Base-by-base conservation (phyloP, 495 filamentous ascomycete species). In the Xylaria cubensis region DNA sequence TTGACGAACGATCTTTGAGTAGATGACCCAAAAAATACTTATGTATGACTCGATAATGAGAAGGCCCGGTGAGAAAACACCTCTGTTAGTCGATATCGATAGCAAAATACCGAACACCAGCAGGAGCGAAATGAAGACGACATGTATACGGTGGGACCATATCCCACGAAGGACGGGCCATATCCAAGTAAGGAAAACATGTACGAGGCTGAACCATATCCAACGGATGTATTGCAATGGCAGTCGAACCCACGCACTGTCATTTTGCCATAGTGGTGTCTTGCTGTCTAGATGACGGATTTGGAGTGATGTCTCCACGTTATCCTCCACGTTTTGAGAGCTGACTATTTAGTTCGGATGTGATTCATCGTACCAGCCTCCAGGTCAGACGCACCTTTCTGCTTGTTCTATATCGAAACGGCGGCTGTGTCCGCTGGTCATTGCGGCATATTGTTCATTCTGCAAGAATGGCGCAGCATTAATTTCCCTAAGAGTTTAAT, bases 231-330 rank as follows among this genome's bases (percentile, higher is more conserved):
- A 24, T 51, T 64, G 36, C 15, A 21, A 21, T 46, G 61, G 39
- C 10, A 64, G 39, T 17, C 61, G 61, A 64, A 64, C 46, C 39
- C 41, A 64, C n/a, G 61, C n/a, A 12, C 32, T 64, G 19, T 64
- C 61, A 36, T 64, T n/a, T 46, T 64, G 61, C 61, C 61, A 46
- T 64, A 64, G 41, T 8, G 61, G 61, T 8, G 61, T 64, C 36
- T 36, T 17, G 32, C 61, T 64, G 13, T 64, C 61, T n/a, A 64
- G 36, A 29, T 64, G 8, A 24, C 17, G 39, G 2, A 32, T 13
- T 21, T 8, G 24, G n/a, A 64, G 61, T 12, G 39, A 21, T 19
- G 61, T 41, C 61, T 46, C 39, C 3, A 64, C 32, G 19, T 64
- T 64, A 46, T 64, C 61, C 24, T 64, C 61, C 10, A 64, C 61